phyloP scores from a whole-genome alignment of 2,329 filamentous ascomycete genomes.

The Calonectria henricotiae region DNA sequence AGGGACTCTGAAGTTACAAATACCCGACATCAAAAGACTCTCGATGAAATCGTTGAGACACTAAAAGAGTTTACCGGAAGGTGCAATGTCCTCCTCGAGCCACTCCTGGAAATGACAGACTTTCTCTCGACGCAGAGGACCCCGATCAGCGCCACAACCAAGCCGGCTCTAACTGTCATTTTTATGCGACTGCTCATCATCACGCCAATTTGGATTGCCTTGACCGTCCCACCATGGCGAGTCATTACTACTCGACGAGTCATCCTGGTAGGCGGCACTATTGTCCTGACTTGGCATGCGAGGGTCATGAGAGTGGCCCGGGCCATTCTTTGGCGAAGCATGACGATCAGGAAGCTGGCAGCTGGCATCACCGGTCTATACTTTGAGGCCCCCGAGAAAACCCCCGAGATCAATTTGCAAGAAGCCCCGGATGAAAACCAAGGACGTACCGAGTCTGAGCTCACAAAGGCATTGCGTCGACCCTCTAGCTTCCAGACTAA shows the following conservation, averaged over 20 bases:
- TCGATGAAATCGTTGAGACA: slow-evolving; percentile 97
- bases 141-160: slow-evolving; percentile 90
- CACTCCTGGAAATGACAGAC: slow-evolving; percentile 89
- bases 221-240: slow-evolving; percentile 87
- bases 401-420: slow-evolving; percentile 51
- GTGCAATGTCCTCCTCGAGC: slow-evolving; percentile 93
- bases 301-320: slow-evolving; percentile 88
- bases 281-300: slow-evolving; percentile 93
- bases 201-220: slow-evolving; percentile 87
- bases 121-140: slow-evolving; percentile 93
- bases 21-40: slow-evolving; percentile 89
- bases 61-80: slow-evolving; percentile 91
- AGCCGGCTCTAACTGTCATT: slow-evolving; percentile 89
- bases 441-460: slow-evolving; percentile 61
- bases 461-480: slow-evolving; percentile 62
- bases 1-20: slow-evolving; percentile 73
- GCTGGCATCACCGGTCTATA: slow-evolving; percentile 85
- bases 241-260: slow-evolving; percentile 91
- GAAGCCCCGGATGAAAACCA: slow-evolving; percentile 48
- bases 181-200: slow-evolving; percentile 91
- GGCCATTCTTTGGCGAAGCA: slow-evolving; percentile 91
- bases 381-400: slow-evolving; percentile 71
- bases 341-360: slow-evolving; percentile 78
- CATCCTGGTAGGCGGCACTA: slow-evolving; percentile 87
- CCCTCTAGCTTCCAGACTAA: slow-evolving; percentile 52